Conservation (phyloP, 2,329 filamentous ascomycete species). For the Truncatella angustata region DNA sequence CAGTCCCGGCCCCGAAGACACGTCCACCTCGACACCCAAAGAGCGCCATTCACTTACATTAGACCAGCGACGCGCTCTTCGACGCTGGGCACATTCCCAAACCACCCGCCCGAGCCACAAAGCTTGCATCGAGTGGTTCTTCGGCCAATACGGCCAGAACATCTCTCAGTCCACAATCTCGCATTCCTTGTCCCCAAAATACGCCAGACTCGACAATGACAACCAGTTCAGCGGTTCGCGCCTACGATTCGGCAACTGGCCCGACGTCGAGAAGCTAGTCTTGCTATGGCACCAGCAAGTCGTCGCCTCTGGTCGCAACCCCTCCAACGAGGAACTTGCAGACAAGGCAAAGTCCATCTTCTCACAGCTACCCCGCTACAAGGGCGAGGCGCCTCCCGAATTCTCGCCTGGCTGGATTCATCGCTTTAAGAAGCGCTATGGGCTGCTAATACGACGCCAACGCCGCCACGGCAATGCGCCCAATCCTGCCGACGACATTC, state of each 20-base stretch:
- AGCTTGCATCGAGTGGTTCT: slow-evolving; percentile 64
- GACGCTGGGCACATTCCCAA: slow-evolving; percentile 58
- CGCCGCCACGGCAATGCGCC: slow-evolving; percentile 48
- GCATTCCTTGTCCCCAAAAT: slow-evolving; percentile 60
- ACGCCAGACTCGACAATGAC: slow-evolving; percentile 59
- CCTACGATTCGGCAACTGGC: slow-evolving; percentile 63
- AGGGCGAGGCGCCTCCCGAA: slow-evolving; percentile 58
- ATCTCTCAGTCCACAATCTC: slow-evolving; percentile 64
- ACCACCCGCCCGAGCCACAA: slow-evolving; percentile 57
- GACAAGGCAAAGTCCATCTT: slow-evolving; percentile 63
- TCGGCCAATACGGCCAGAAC: slow-evolving; percentile 53
- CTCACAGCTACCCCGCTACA: slow-evolving; percentile 56
- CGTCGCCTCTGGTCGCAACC: slow-evolving; percentile 51
- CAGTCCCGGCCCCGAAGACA: slow-evolving; percentile 4
- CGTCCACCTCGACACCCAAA: slow-evolving; percentile 27
- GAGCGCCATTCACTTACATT: slow-evolving; percentile 61
- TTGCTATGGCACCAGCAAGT: slow-evolving; percentile 59
- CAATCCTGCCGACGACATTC: slow-evolving; percentile 54
- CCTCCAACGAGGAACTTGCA: slow-evolving; percentile 61
- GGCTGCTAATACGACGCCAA: slow-evolving; percentile 55
- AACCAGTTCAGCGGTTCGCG: slow-evolving; percentile 61
- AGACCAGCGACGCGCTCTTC: slow-evolving; percentile 59
- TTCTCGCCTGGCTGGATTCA: slow-evolving; percentile 65
- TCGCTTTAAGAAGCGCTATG: slow-evolving; percentile 63
- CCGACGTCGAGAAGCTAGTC: slow-evolving; percentile 78